Evolutionary conservation across 768 basidiomycete genomes (phyloP).

Genomic region (Rhizopogon vinicolor): DNA sequence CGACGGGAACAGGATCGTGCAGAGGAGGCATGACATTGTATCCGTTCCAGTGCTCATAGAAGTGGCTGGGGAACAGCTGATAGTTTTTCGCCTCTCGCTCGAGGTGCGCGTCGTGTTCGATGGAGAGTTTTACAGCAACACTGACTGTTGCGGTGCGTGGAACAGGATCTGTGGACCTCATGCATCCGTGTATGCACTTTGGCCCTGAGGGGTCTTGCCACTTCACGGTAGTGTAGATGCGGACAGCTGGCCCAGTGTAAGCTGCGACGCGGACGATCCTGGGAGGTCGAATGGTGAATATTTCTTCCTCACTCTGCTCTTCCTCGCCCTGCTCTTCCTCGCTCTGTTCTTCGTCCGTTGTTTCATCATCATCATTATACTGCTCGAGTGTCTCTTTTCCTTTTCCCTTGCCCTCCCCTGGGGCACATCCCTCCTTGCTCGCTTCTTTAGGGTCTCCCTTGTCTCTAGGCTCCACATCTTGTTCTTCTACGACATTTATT

Average conservation of each 20-base stretch:
- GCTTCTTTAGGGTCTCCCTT: no score
- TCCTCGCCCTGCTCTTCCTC: neutral
- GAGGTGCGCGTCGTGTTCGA: slow-evolving; percentile 33
- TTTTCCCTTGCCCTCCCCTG: neutral
- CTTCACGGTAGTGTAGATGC: slow-evolving; percentile 11
- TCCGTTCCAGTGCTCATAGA: slow-evolving; percentile 23
- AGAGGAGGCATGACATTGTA: slow-evolving; percentile 24
- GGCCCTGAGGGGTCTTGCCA: slow-evolving; percentile 5
- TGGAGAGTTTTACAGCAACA: slow-evolving; percentile 43
- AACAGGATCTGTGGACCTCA: neutral
- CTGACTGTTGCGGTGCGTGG: slow-evolving; percentile 32
- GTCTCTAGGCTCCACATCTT: neutral
- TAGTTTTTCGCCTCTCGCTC: slow-evolving; percentile 23
- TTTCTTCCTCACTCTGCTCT: neutral
- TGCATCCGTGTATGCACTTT: slow-evolving; percentile 1
- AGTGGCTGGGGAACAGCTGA: slow-evolving; percentile 20
- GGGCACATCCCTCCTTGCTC: no score
- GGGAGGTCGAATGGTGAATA: neutral
- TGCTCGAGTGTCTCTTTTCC: neutral
- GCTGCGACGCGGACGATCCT: neutral
- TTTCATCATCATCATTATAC: neutral
- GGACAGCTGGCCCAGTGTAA: slow-evolving; percentile 5
- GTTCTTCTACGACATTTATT: neutral
- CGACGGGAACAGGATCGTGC: slow-evolving; percentile 39
- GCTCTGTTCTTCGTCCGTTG: neutral